A percentile compares a stretch with the other conserved stretches of the same genome.
Evolutionary conservation across 768 basidiomycete genomes (phyloP).

Genomic region (Trametes cinnabarina): DNA sequence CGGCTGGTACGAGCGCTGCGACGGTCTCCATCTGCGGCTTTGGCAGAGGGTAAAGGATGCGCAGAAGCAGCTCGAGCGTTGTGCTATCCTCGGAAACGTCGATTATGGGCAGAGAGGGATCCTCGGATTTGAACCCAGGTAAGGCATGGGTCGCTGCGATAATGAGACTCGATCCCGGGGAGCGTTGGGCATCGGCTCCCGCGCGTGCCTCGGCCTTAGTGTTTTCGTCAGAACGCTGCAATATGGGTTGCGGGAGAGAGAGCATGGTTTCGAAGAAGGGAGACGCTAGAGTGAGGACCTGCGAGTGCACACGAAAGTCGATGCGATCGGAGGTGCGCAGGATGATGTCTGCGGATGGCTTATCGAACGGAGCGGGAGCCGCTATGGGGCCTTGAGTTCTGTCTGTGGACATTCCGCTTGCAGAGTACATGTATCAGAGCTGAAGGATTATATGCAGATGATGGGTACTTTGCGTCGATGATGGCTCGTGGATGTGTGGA

Average conservation of each 20-base stretch:
- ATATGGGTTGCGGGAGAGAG: background rate
- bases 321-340: slow-evolving; percentile 30
- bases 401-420: no score
- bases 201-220: background rate
- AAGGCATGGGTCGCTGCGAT: background rate
- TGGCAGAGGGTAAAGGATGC: slow-evolving; percentile 25
- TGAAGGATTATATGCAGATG: no score
- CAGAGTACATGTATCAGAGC: no score
- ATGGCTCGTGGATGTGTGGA: background rate
- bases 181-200: background rate
- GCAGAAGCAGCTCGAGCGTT: slow-evolving; percentile 25
- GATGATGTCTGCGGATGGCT: slow-evolving; percentile 26
- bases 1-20: slow-evolving; percentile 13
- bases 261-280: slow-evolving; percentile 33
- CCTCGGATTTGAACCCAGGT: no score
- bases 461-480: no score
- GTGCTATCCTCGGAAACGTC: slow-evolving; percentile 21
- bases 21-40: slow-evolving; percentile 10
- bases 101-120: background rate
- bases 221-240: background rate
- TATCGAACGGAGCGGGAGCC: slow-evolving; percentile 18
- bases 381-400: background rate
- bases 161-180: background rate
- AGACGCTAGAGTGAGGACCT: slow-evolving; percentile 31
- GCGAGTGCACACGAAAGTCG: slow-evolving; percentile 30